Evolutionary conservation across 805 yeast genomes (phyloP).

Genomic region (Spathaspora hagerdaliae): DNA sequence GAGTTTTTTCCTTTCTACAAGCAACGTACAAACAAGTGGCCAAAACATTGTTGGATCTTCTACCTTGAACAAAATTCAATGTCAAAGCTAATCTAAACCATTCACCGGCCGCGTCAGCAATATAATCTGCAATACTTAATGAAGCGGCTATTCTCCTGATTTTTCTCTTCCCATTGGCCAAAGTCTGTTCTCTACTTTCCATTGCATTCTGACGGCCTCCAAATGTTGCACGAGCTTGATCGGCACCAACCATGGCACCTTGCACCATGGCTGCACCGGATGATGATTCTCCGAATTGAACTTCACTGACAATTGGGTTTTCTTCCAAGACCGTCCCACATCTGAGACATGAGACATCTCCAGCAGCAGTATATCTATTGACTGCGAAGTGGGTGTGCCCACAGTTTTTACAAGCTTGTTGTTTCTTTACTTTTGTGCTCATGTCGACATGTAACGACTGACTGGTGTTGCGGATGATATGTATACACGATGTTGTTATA

Average conservation of each 20-base stretch:
- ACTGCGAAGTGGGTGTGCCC: slow-evolving; percentile 18
- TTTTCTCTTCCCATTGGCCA: slow-evolving; percentile 76
- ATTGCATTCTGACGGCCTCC: slow-evolving; percentile 68
- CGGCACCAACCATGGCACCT: slow-evolving; percentile 89
- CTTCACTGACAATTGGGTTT: slow-evolving; percentile 92
- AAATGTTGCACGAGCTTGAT: slow-evolving; percentile 70
- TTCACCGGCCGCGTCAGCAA: slow-evolving; percentile 80
- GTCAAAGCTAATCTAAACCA: slow-evolving; percentile 88
- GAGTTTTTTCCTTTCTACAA: slow-evolving; percentile 86
- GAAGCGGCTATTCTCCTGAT: slow-evolving; percentile 78
- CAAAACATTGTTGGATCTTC: slow-evolving; percentile 90
- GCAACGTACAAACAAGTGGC: slow-evolving; percentile 95
- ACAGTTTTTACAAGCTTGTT: slow-evolving; percentile 19
- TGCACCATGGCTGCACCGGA: slow-evolving; percentile 95
- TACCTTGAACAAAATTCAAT: slow-evolving; percentile 92
- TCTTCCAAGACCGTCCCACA: slow-evolving; percentile 92
- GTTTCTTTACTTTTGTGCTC: slow-evolving; percentile 2
- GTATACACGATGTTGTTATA: too few species aligned
- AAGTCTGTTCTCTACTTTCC: slow-evolving; percentile 86
- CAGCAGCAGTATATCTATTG: slow-evolving; percentile 40
- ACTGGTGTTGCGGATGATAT: too few species aligned
- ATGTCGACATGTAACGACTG: neutral
- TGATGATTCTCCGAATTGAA: slow-evolving; percentile 87
- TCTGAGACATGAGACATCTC: slow-evolving; percentile 70
- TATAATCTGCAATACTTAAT: slow-evolving; percentile 74